Evolutionary conservation across 31 red algal species (phyloP), one percentile per base, ranked within the genome.

Genomic region (Endocladia muricata): DNA sequence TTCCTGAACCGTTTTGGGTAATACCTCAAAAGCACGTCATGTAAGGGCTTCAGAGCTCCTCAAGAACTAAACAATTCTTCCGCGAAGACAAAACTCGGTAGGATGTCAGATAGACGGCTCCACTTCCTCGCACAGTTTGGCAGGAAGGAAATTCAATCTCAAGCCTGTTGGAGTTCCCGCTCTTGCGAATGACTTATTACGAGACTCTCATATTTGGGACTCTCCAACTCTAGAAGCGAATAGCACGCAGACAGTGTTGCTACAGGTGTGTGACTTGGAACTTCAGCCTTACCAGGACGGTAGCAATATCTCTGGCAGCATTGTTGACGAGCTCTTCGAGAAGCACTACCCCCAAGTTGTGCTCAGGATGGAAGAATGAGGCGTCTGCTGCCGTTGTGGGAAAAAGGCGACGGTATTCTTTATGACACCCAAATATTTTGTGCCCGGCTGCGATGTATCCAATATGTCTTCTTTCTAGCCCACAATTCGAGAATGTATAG

Each of bases 21-120:
- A 4, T 72, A 49, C 21, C 1, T 72, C 25, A 21, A 51, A 0
- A 42, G 68, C 3, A 6, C 37, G 0, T 23, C 26, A 22, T 72
- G 43, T 72, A 42, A 51, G 51, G 8, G 43, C 5, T n/a, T 72
- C n/a, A 72, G 40, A 6, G 68, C 43, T 19, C 43, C 43, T 48
- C 35, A 72, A 25, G 68, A 49, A 25, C 21, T 49, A 42, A 42
- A 51, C 4, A 4, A 52, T 0, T 72, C 51, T 22, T 47, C 51
- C 22, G 9, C 5, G 35, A 72, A 25, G 41, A 19, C 68, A 5
- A 39, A 22, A 29, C 6, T 72, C 40, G 26, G 21, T 0, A 39
- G 41, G n/a, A n/a, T 0, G 37, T 22, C 43, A 43, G 0, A 22
- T 6, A 21, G 37, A 21, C 30, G 41, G 4, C 0, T 72, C 17